Evolutionary conservation across 2,329 filamentous ascomycete genomes (phyloP).

Genomic region (Talaromyces pinophilus): DNA sequence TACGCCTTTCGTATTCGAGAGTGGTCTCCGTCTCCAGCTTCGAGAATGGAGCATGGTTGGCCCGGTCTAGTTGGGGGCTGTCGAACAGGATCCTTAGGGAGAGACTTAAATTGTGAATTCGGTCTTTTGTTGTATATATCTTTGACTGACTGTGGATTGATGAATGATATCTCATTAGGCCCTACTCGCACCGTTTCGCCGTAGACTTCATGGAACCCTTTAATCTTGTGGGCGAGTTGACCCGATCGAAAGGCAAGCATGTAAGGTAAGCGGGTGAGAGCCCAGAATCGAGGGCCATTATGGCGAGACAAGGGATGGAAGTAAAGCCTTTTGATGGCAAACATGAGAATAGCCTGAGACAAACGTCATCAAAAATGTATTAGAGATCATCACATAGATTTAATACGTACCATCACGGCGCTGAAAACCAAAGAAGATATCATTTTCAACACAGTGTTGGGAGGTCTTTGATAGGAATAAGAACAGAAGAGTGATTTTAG

Average conservation of each 20-base stretch:
- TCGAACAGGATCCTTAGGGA: slow-evolving; percentile 11
- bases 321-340: slow-evolving; percentile 42
- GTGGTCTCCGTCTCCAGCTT: slow-evolving; percentile 38
- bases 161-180: slow-evolving; percentile 48
- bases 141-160: slow-evolving; percentile 37
- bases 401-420: background rate
- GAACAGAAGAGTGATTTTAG: background rate
- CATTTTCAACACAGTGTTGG: background rate
- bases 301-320: slow-evolving; percentile 48
- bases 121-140: slow-evolving; percentile 46
- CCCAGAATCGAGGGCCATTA: slow-evolving; percentile 44
- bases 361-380: background rate
- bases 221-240: too few species aligned
- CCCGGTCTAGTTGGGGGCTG: background rate
- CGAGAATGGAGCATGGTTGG: slow-evolving; percentile 3
- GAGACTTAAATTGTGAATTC: slow-evolving; percentile 32
- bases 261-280: slow-evolving; percentile 38
- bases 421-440: background rate
- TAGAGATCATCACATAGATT: background rate
- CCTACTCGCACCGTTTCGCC: slow-evolving; percentile 47
- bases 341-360: background rate
- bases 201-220: slow-evolving; percentile 30
- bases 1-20: slow-evolving; percentile 40
- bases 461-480: background rate
- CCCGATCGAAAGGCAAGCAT: slow-evolving; percentile 23